A percentile compares a stretch with the other conserved stretches of the same genome.
Evolutionary conservation across 1,284 basidiomycete genomes (phyloP).

Genomic region (Apiotrichum sp.): DNA sequence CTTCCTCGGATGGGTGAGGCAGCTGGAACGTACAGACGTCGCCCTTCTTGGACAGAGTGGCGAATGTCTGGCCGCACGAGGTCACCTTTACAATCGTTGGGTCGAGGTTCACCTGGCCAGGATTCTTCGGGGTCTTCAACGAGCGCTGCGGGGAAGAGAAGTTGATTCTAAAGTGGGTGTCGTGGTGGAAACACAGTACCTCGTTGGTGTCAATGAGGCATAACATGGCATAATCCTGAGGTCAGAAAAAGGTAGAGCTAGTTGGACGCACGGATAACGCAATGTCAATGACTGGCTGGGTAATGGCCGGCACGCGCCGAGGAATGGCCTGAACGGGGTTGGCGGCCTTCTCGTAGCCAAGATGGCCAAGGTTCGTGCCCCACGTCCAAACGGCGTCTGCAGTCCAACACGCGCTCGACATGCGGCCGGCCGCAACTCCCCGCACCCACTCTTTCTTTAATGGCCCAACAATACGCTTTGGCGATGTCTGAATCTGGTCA

Average conservation of each 20-base stretch:
- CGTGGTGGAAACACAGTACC: conserved; percentile 76
- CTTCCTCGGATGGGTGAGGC: conserved; percentile 48
- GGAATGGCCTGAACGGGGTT: conserved; percentile 75
- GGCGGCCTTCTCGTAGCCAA: conserved; percentile 72
- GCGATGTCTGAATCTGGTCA: conserved; percentile 66
- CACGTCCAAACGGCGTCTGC: conserved; percentile 78
- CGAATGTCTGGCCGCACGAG: conserved; percentile 73
- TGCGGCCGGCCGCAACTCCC: conserved; percentile 82
- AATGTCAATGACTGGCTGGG: conserved; percentile 62
- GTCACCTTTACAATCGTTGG: conserved; percentile 75
- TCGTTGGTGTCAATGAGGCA: conserved; percentile 69
- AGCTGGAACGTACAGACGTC: conserved; percentile 84
- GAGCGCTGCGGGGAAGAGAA: conserved; percentile 11
- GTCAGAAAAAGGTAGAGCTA: not conserved
- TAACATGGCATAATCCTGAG: conserved; percentile 69
- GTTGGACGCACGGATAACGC: conserved; percentile 59
- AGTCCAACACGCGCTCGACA: conserved; percentile 87
- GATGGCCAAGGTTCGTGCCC: conserved; percentile 91
- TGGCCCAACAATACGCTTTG: conserved; percentile 67
- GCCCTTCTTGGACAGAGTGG: conserved; percentile 76
- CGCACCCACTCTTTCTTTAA: conserved; percentile 72
- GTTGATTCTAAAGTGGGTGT: conserved; percentile 65
- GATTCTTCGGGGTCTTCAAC: conserved; percentile 16
- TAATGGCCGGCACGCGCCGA: conserved; percentile 72
- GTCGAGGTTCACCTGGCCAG: conserved; percentile 57